Percentiles rank a stretch among this genome's conserved stretches.
These are phyloP conservation scores for Ganoderma leucocontextum DNA, from an alignment of 1,284 basidiomycete genomes.

Conservation along the genomic window DNA sequence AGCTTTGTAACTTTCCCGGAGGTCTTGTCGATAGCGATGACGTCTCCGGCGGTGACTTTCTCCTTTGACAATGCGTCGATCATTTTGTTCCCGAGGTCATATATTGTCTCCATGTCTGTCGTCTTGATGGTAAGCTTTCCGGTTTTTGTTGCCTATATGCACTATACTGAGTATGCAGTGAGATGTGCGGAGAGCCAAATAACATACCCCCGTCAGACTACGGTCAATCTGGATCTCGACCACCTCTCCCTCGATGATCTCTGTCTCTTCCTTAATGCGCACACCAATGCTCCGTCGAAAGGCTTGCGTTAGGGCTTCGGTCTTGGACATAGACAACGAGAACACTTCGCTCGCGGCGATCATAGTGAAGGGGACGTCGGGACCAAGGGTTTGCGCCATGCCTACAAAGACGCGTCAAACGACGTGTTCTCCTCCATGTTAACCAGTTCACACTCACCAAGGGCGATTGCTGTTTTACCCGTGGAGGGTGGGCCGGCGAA, in stretches of 20 bases:
- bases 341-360: slow-evolving; percentile 98
- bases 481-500: slow-evolving; percentile 97
- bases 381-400: slow-evolving; percentile 95
- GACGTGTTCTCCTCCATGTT: background rate
- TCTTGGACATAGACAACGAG: slow-evolving; percentile 97
- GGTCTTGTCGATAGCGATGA: slow-evolving; percentile 97
- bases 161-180: background rate
- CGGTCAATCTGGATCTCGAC: slow-evolving; percentile 99
- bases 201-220: slow-evolving; percentile 91
- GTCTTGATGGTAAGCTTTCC: slow-evolving; percentile 98
- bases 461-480: slow-evolving; percentile 97
- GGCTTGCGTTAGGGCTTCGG: slow-evolving; percentile 96
- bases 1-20: slow-evolving; percentile 98
- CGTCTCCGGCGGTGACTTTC: slow-evolving; percentile 96
- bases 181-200: background rate
- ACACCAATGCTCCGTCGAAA: slow-evolving; percentile 96
- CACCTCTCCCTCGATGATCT: slow-evolving; percentile 97
- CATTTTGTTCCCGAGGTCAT: slow-evolving; percentile 99
- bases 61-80: slow-evolving; percentile 97
- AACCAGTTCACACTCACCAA: slow-evolving; percentile 61
- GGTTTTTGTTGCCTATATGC: slow-evolving; percentile 90
- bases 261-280: slow-evolving; percentile 96
- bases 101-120: slow-evolving; percentile 99
- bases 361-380: slow-evolving; percentile 97
- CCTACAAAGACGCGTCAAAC: slow-evolving; percentile 53